Conservation (phyloP, 2,329 filamentous ascomycete species). For the Volutella citrinella region DNA sequence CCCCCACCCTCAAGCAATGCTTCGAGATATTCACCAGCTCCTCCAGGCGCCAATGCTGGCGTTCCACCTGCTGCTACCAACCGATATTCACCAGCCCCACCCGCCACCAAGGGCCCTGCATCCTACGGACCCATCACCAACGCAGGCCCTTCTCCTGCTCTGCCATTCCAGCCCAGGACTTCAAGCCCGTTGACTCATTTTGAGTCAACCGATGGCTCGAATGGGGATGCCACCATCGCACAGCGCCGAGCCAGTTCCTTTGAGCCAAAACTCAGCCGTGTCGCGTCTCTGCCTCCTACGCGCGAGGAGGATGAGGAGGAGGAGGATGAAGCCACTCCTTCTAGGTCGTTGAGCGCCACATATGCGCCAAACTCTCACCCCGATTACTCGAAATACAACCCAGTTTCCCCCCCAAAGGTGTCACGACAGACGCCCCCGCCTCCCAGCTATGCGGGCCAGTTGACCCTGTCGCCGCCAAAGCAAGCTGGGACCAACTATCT, state of each 20-base stretch:
- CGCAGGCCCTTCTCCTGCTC: too few species aligned
- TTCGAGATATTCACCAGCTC: conserved; percentile 63
- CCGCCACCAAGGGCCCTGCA: conserved; percentile 37
- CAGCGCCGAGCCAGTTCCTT: conserved; percentile 51
- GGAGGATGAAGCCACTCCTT: conserved; percentile 32
- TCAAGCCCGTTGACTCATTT: conserved; percentile 66
- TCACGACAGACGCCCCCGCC: conserved; percentile 50
- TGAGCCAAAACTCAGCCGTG: conserved; percentile 52
- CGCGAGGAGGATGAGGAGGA: conserved; percentile 62
- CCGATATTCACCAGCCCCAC: conserved; percentile 53
- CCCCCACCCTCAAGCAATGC: conserved; percentile 33
- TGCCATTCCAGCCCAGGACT: conserved; percentile 61
- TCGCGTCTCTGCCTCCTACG: conserved; percentile 58
- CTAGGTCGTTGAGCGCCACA: conserved; percentile 24
- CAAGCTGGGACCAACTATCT: conserved; percentile 49
- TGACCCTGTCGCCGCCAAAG: conserved; percentile 55
- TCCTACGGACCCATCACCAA: conserved; percentile 40
- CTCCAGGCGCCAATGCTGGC: conserved; percentile 31
- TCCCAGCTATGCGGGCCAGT: conserved; percentile 35
- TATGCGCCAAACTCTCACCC: conserved; percentile 23
- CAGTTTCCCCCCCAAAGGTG: conserved; percentile 29
- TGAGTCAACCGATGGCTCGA: conserved; percentile 42
- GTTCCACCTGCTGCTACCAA: conserved; percentile 39
- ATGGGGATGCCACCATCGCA: conserved; percentile 39
- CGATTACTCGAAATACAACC: conserved; percentile 39